phyloP scores from a whole-genome alignment of 306 rosid genomes.

The Vigna reflexopilosa region DNA sequence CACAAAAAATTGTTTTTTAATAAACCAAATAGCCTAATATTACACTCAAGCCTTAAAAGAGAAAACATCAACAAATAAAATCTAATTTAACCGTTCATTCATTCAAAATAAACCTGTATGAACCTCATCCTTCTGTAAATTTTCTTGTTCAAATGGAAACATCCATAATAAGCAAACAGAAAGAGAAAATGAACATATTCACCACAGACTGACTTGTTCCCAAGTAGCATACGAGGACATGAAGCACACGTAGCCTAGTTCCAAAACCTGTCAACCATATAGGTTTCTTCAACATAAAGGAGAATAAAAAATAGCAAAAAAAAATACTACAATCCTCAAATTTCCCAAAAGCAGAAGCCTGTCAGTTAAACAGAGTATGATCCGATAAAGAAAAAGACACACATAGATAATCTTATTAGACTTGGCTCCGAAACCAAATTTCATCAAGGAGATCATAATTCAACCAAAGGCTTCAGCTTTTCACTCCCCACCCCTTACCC shows the following conservation, averaged over 20 bases:
- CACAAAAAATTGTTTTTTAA: neutral
- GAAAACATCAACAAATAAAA: constrained; percentile 29
- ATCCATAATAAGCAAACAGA: neutral
- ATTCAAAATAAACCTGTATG: neutral
- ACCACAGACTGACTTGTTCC: neutral
- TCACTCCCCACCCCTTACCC: neutral
- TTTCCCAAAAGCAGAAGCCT: neutral
- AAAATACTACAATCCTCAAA: neutral
- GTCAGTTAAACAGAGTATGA: constrained; percentile 1
- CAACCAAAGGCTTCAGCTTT: constrained; percentile 8
- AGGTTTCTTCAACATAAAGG: constrained; percentile 10
- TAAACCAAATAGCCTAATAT: neutral
- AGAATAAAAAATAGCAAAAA: neutral
- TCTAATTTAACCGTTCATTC: constrained; percentile 2
- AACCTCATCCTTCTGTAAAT: neutral
- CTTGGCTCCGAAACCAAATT: constrained; percentile 5
- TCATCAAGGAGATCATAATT: constrained; percentile 19
- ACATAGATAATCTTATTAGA: neutral
- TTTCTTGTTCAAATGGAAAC: constrained; percentile 11
- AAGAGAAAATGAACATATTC: constrained; percentile 12
- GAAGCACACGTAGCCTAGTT: neutral
- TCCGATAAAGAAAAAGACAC: neutral
- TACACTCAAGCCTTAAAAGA: neutral
- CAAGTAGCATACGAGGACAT: neutral
- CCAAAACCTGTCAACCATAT: neutral